Evolutionary conservation across 495 filamentous ascomycete species (phyloP), one percentile per base, ranked within the genome.

Genomic region (Penicillium canescens): DNA sequence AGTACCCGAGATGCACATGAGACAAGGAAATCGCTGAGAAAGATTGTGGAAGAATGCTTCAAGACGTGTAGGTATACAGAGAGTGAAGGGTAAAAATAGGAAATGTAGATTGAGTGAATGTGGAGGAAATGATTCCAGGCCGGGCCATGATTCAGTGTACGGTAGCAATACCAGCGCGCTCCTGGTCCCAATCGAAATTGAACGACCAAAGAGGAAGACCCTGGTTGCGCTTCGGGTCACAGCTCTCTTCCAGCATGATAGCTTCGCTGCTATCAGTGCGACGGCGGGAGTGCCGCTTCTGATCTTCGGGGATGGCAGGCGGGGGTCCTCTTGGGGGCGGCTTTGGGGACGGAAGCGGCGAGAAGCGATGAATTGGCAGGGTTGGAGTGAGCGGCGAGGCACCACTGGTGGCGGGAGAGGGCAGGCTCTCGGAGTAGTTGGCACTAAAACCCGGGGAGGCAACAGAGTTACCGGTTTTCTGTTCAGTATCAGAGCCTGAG

Each of bases 261-360:
- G 72, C 72, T 46, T 68, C 70, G 46, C 73, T 78, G 58, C 75
- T 78, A 57, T 78, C 75, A 0, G 72, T 77, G 35, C 73, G 70
- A 46, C 75, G 69, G 24, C 73, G 63, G 16, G 72, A 69, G 49
- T 77, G 73, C 44, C 62, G 71, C 46, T 69, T 64, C 41, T 67
- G 66, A 16, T 64, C 65, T n/a, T 67, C 54, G 2, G 75, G 73
- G 23, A 73, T 61, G 26, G 69, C 69, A 6, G 72, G 75, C 0
- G 68, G 69, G 28, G 72, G 71, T 11, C 63, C 57, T n/a, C 65
- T 62, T 14, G 73, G 75, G 7, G 68, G 69, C 13, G 73, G 73
- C 50, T 74, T 74, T 26, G 70, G 66, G 7, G 66, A 66, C 10
- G 69, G 72, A 6, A 76, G 53, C 28, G 74, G 69, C 11, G 75